These are phyloP conservation scores for Phyllosticta capitalensis DNA, from an alignment of 2,329 filamentous ascomycete species.

Conservation along the genomic window DNA sequence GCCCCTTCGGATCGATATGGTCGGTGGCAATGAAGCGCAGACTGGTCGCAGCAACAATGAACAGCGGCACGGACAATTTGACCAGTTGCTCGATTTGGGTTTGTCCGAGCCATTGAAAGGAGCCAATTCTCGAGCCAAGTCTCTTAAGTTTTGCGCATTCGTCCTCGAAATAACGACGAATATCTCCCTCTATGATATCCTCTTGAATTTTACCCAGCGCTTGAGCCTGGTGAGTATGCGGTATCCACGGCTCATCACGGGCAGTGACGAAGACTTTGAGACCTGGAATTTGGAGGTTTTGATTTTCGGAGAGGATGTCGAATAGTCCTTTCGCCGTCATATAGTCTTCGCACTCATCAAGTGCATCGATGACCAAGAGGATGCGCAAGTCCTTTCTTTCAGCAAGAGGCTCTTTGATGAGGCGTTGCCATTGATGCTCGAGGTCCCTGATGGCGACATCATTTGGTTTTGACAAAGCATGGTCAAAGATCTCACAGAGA, in stretches of 20 bases:
- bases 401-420: constrained; percentile 13
- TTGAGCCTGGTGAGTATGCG: too few species aligned
- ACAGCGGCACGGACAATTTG: constrained; percentile 21
- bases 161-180: too few species aligned
- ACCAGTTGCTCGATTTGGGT: constrained; percentile 18
- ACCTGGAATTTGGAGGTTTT: too few species aligned
- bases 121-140: too few species aligned
- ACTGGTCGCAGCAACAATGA: constrained; percentile 20
- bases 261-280: too few species aligned
- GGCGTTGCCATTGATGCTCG: constrained; percentile 16
- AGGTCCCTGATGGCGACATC: constrained; percentile 12
- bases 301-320: too few species aligned
- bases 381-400: constrained; percentile 9
- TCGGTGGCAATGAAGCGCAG: constrained; percentile 13
- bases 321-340: background rate
- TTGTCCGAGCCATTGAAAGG: constrained; percentile 14
- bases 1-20: constrained; percentile 13
- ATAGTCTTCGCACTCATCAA: constrained; percentile 12
- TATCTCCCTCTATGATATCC: too few species aligned
- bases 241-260: too few species aligned
- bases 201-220: too few species aligned
- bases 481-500: constrained; percentile 11
- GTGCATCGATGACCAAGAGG: constrained; percentile 13
- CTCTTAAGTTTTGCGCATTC: too few species aligned
- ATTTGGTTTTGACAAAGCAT: constrained; percentile 12